Base-by-base conservation (phyloP, 2,329 filamentous ascomycete genomes). In the Curvularia spicifera region DNA sequence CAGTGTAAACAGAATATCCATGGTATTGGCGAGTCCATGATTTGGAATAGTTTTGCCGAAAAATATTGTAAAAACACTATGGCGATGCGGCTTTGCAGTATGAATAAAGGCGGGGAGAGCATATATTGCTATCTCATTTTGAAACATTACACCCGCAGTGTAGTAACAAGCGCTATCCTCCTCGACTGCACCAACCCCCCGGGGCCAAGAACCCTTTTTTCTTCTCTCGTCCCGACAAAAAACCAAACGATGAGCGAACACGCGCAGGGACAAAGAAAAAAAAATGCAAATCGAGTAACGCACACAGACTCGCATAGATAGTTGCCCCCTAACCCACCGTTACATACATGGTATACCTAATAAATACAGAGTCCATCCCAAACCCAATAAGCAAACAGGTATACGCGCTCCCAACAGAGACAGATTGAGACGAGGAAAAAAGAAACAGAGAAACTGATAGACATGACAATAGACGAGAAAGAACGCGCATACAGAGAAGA, bases 391-490 rank as follows among this genome's bases (percentile, higher is more conserved):
- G 9, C n/a, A 33, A 46, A 20, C 53, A 58, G 71, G 72, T 76
- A 76, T 76, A 64, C 71, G 68, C 71, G 57, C 44, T 62, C 59
- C 54, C 31, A 24, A 49, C 9, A 44, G 22, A 45, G 26, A 50
- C 29, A 65, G 9, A 29, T 1, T 46, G 44, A 33, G 18, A 46
- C 9, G 6, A 6, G 29, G n/a, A 22, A 7, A 46, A 29, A 29
- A 50, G 60, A 58, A 29, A 47, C 3, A 4, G 33, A 35, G 39
- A 53, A 53, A 35, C 46, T 29, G 48, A 44, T 46, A 46, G 52
- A 57, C 24, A 49, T 60, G 40, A 53, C 26, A 48, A 48, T 43
- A 15, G 8, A 49, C 52, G 43, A 42, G 10, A 64, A 61, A 48
- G 28, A 28, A 37, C 26, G 22, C 28, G 26, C 35, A 39, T 45